Evolutionary conservation across 2,329 filamentous ascomycete species (phyloP).

Genomic region (Epichloe baconii): DNA sequence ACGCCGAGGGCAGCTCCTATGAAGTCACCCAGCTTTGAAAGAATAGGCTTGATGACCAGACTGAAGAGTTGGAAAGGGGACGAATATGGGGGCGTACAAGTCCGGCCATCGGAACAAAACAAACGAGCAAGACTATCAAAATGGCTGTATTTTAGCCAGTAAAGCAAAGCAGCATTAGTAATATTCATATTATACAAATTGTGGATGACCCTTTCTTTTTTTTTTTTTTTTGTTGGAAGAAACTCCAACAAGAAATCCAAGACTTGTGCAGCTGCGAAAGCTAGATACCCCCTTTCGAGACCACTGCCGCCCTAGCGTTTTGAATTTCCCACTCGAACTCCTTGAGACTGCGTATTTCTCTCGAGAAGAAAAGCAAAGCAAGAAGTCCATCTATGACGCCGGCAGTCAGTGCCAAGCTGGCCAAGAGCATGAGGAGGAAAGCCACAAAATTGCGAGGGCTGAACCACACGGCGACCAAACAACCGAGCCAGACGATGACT

Average conservation of each 20-base stretch:
- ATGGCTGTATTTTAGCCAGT: too few relatives aligned
- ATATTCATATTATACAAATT: constrained; percentile 1
- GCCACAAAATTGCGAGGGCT: constrained; percentile 60
- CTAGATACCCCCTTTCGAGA: constrained; percentile 4
- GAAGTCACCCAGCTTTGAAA: background rate
- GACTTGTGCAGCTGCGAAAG: background rate
- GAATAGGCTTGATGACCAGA: background rate
- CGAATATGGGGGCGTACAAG: background rate
- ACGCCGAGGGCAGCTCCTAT: constrained; percentile 3
- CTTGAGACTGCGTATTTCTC: constrained; percentile 67
- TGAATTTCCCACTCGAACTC: constrained; percentile 92
- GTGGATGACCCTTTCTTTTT: background rate
- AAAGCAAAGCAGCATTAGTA: background rate
- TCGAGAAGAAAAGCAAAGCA: constrained; percentile 72
- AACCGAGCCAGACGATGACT: constrained; percentile 55
- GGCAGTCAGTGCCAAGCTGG: constrained; percentile 61
- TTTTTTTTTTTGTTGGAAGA: background rate
- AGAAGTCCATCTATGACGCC: constrained; percentile 78
- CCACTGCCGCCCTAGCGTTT: constrained; percentile 43
- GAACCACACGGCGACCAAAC: constrained; percentile 79
- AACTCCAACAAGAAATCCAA: background rate
- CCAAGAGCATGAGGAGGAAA: constrained; percentile 69
- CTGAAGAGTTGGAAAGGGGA: background rate
- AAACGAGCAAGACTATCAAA: too few relatives aligned
- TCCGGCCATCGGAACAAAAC: background rate